Base-by-base conservation (phyloP, 345 rosid genomes). In the Citrus inodora region DNA sequence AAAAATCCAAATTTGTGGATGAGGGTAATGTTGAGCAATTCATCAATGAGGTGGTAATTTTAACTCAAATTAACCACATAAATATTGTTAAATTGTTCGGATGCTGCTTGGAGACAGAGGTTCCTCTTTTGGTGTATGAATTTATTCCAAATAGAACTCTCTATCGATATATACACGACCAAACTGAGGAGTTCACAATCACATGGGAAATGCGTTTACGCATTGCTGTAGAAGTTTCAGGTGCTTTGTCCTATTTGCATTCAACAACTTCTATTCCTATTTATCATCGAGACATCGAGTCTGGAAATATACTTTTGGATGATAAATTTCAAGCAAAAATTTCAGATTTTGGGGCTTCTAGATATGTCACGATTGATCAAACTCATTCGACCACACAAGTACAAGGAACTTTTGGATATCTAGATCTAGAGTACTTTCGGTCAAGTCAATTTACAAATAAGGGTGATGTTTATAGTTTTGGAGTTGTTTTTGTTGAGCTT, bases 201-300 rank as follows among this genome's bases (percentile, higher is more conserved):
- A 37, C 76, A 8, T 80, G 83, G 83, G 80, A 76, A 28, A 59
- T 56, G 9, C 69, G 76, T 40, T 67, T 74, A 46, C 63, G 71
- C 3, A 80, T 79, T 0, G 77, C 77, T 2, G 11, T 14, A 7
- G 77, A 73, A 53, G 64, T 73, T 0, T 66, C 73, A 17, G 25
- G 66, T 33, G 80, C 80, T 10, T 17, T 77, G 19, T 77, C 27
- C 4, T 77, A 77, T 33, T 8, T 79, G 73, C 81, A 79, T 27
- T 78, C 67, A 14, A 65, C 77, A 17, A 67, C 81, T 30, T 73
- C 67, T 0, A 65, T 73, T 30, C 81, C 77, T 24, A 2, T 74
- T 75, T 8, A 79, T 62, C 67, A 55, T 72, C 13, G 81, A 4
- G 72, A 69, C 28, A 69, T 69, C 33, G 42, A 69, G 33, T 68